Base-by-base conservation (phyloP, 2,329 filamentous ascomycete genomes). In the Curvularia spicifera region DNA sequence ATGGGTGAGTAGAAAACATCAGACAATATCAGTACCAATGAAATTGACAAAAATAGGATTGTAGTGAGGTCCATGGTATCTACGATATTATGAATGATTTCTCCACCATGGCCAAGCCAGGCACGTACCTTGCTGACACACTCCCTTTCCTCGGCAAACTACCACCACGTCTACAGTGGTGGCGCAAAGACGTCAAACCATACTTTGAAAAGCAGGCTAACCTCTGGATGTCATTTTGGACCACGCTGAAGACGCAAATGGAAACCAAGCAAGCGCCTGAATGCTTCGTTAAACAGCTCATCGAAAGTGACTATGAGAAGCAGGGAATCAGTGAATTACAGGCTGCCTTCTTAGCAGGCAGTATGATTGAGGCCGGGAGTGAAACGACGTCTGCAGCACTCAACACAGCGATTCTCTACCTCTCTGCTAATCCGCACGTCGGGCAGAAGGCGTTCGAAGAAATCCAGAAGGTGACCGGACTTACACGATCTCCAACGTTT, bases 331-430 rank as follows among this genome's bases (percentile, higher is more conserved):
- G 56, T 39, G 74, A 77, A 43, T 62, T 75, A 3, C 73, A 77
- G 58, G 72, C 71, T 3, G 73, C 74, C 1, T 77, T 73, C 43
- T 57, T 77, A 4, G 74, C 76, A 0, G 74, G 75, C 6, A 71
- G 67, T 15, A 67, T 76, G 51, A 71, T 79, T 9, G 79, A 80
- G 60, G 78, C 77, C 2, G 78, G 79, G 3, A 75, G 67, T 20
- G 74, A 77, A 48, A 80, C 76, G 0, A 77, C 78, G 1, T 69
- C 75, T 9, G 74, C 71, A 1, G 73, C 71, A 4, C 65, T 79
- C n/a, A 73, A 78, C 44, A 73, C 62, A 26, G 66, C 69, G 0
- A 60, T 76, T 9, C 54, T 73, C 1, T 71, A 76, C 44, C 69
- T 77, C 35, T 61, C 66, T 18, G 72, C 72, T 2, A 59, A 66